Base-by-base conservation (phyloP, 176 grass and related monocot genomes). In the Oryza longistaminata region DNA sequence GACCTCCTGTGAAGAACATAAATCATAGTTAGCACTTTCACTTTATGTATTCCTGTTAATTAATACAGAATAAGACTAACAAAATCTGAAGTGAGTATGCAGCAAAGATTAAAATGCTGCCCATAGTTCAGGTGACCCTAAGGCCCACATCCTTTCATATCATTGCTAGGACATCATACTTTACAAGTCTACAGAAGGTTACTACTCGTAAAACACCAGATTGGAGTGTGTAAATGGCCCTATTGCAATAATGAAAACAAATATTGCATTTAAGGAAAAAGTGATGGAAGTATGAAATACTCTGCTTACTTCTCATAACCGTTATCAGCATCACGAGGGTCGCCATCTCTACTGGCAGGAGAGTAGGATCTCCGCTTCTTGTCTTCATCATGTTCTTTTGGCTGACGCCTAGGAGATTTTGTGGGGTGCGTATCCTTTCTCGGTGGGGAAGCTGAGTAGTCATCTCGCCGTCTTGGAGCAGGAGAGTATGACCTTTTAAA, bases 401-500 rank as follows among this genome's bases (percentile, higher is more conserved):
- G 72, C 21, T 58, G 83, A 53, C 75, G 71, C 68, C 73, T 76
- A 3, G 90, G 88, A 64, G 93, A 92, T 75, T 81, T 90, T 42
- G 62, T 12, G 6, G 34, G 88, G 14, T 79, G 88, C 3, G 83
- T 44, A 8, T 90, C 82, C 76, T 82, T 92, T 81, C 82, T 86
- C 22, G 44, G 71, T 49, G 96, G 96, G 11, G 96, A 98, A 62
- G 80, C 70, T 62, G 88, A 92, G 55, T 94, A 80, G 40, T 94
- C 87, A 77, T 85, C 86, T 39, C 83, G 88, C 29, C 85, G 85
- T 77, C 86, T 96, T 52, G 86, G 88, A 61, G 75, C 90, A 83
- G 96, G 93, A 81, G 96, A 99, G 78, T 89, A 89, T 37, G 96
- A 99, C 62, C 92, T 94, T 50, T 83, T 60, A 10, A 61, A 80